Evolutionary conservation across 1,284 basidiomycete species (phyloP).

Genomic region (Volvariella volvacea): DNA sequence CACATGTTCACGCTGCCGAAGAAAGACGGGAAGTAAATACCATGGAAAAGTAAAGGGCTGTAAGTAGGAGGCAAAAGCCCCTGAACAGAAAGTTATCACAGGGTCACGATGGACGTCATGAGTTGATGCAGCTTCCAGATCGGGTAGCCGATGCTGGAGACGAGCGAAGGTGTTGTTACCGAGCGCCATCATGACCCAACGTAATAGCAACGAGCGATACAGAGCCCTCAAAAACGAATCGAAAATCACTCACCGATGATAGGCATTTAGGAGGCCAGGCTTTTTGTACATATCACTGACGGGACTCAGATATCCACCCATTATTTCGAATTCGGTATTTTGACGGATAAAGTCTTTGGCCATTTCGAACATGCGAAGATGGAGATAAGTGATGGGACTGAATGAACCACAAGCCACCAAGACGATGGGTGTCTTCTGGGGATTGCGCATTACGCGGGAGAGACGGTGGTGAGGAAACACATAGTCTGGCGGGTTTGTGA

Average conservation of each 20-base stretch:
- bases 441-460: slow-evolving; percentile 46
- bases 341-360: slow-evolving; percentile 92
- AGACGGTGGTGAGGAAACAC: slow-evolving; percentile 63
- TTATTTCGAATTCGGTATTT: slow-evolving; percentile 88
- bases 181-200: slow-evolving; percentile 4
- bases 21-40: slow-evolving; percentile 5
- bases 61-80: too few relatives aligned
- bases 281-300: slow-evolving; percentile 94
- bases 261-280: slow-evolving; percentile 75
- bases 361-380: slow-evolving; percentile 97
- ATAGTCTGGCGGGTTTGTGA: slow-evolving; percentile 58
- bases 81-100: background rate
- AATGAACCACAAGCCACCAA: slow-evolving; percentile 79
- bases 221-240: slow-evolving; percentile 6
- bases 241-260: slow-evolving; percentile 58
- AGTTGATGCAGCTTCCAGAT: slow-evolving; percentile 14
- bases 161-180: too few relatives aligned
- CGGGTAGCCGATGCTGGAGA: slow-evolving; percentile 15
- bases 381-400: slow-evolving; percentile 77
- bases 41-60: too few relatives aligned
- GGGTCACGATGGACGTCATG: slow-evolving; percentile 9
- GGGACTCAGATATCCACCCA: slow-evolving; percentile 92
- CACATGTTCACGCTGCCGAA: slow-evolving; percentile 78
- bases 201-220: slow-evolving; percentile 6
- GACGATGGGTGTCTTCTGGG: slow-evolving; percentile 65